Conservation (phyloP, 306 rosid species). For the Corylus americana region DNA sequence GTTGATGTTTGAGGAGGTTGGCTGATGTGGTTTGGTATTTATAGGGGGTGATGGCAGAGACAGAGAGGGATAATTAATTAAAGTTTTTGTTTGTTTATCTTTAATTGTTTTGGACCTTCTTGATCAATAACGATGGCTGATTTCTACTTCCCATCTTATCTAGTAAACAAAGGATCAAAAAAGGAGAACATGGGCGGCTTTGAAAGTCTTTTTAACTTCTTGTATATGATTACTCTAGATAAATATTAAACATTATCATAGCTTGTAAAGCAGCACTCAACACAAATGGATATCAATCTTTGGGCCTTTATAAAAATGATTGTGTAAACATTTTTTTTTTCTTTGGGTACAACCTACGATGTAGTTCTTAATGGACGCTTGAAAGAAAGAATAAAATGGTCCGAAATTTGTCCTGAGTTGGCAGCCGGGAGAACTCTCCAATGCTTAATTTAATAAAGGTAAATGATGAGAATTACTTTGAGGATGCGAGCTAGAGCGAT, state of each 20-base stretch:
- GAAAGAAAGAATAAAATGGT: no score
- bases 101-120: background rate
- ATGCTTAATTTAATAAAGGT: no score
- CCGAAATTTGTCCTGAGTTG: no score
- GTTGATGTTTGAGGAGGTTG: background rate
- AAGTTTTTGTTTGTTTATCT: background rate
- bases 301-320: no score
- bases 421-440: no score
- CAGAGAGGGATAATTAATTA: no score
- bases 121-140: background rate
- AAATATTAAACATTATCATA: background rate
- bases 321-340: no score
- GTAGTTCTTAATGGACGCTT: no score
- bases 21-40: background rate
- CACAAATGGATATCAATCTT: background rate
- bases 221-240: background rate
- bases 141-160: constrained; percentile 2
- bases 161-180: background rate
- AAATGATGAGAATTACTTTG: no score
- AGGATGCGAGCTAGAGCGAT: no score
- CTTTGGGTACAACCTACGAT: no score
- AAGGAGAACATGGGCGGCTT: background rate
- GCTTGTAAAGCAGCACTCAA: background rate
- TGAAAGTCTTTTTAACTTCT: background rate
- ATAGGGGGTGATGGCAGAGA: background rate